These are phyloP conservation scores for Calocera cornea DNA, from an alignment of 768 basidiomycete genomes.

Conservation along the genomic window DNA sequence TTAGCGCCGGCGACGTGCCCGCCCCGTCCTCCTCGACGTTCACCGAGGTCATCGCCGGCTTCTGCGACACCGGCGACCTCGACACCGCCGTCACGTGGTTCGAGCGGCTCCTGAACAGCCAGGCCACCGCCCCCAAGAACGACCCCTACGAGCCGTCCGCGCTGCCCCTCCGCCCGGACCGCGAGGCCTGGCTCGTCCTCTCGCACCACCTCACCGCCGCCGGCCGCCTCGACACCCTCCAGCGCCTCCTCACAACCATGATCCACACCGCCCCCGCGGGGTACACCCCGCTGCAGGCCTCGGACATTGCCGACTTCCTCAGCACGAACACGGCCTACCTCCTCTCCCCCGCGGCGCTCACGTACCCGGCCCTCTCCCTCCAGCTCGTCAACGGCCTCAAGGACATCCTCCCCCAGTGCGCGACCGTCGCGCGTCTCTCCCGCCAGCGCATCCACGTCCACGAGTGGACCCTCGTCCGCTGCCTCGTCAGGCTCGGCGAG, in stretches of 20 bases:
- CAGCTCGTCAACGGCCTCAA: neutral
- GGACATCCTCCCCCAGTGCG: neutral
- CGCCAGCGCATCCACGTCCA: neutral
- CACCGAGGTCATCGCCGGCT: slow-evolving; percentile 48
- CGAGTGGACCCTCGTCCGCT: neutral
- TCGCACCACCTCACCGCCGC: neutral
- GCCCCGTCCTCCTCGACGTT: slow-evolving; percentile 51
- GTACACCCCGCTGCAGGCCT: neutral
- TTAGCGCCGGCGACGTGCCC: slow-evolving; percentile 34
- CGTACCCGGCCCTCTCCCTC: neutral
- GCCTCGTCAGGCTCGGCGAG: neutral
- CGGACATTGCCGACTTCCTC: neutral
- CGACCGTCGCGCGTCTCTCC: neutral
- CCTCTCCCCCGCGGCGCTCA: neutral
- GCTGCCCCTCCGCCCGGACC: neutral
- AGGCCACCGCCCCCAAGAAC: neutral
- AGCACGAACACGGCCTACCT: neutral
- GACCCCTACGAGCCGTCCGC: neutral
- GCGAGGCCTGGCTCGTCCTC: slow-evolving; percentile 8
- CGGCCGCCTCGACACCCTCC: neutral
- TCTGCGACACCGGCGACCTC: slow-evolving; percentile 47
- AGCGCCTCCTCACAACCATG: neutral
- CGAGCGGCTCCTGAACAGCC: slow-evolving; percentile 37
- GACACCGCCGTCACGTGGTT: slow-evolving; percentile 59
- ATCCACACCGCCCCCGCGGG: neutral